phyloP scores from a whole-genome alignment of 495 filamentous ascomycete species.

The Penicillium egyptiacum region DNA sequence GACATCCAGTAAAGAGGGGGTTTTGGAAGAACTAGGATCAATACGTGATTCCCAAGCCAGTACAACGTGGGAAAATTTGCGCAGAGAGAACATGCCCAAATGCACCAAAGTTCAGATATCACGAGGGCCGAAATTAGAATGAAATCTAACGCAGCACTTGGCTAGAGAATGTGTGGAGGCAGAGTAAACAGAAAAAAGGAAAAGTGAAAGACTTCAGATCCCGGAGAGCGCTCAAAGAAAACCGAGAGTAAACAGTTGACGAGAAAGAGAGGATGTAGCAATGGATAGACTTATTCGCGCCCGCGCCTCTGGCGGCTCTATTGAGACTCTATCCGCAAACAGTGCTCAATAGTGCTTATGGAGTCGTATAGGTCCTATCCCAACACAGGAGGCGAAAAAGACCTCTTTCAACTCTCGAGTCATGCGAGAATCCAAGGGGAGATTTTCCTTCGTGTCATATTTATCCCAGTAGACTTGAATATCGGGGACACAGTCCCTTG shows the following conservation, averaged over 20 bases:
- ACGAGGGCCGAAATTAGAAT: background rate
- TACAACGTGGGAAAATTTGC: too few species aligned
- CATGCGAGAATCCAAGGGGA: background rate
- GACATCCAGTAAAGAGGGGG: background rate
- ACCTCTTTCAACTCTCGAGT: background rate
- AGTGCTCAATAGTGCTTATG: background rate
- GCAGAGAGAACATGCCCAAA: background rate
- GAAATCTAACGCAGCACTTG: background rate
- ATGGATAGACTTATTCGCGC: background rate
- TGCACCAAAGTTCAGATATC: background rate
- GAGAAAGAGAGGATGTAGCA: background rate
- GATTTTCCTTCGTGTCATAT: background rate
- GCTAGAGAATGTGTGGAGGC: background rate
- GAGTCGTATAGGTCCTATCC: background rate
- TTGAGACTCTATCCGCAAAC: constrained; percentile 1
- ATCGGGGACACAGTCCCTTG: background rate
- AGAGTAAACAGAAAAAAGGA: background rate
- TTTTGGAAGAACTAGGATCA: background rate
- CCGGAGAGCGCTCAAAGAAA: background rate
- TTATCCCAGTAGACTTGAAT: background rate
- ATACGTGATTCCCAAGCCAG: background rate
- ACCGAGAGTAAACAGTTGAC: background rate
- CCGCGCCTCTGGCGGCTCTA: background rate
- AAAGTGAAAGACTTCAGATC: background rate
- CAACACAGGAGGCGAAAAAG: background rate